These are phyloP conservation scores for Stachybotrys chlorohalonatus DNA, from an alignment of 2,329 filamentous ascomycete species.

Conservation along the genomic window DNA sequence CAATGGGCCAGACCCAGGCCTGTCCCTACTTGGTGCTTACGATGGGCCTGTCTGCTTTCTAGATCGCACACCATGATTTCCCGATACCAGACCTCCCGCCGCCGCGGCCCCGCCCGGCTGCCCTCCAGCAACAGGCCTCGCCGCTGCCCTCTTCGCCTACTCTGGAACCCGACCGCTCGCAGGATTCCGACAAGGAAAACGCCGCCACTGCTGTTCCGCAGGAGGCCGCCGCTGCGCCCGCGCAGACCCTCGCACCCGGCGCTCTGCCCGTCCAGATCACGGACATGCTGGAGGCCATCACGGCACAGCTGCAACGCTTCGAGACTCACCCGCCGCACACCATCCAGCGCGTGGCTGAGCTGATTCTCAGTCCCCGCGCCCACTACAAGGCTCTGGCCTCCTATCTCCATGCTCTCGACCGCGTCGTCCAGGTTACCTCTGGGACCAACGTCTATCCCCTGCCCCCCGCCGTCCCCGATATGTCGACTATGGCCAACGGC, in stretches of 20 bases:
- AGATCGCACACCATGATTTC: slow-evolving; percentile 73
- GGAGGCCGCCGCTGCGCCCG: slow-evolving; percentile 24
- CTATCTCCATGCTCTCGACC: slow-evolving; percentile 84
- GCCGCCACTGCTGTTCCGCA: slow-evolving; percentile 28
- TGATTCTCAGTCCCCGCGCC: slow-evolving; percentile 63
- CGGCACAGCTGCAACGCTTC: slow-evolving; percentile 59
- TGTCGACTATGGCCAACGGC: slow-evolving; percentile 55
- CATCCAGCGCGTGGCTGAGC: slow-evolving; percentile 82
- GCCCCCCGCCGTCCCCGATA: slow-evolving; percentile 54
- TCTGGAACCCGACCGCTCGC: slow-evolving; percentile 32
- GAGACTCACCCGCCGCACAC: slow-evolving; percentile 75
- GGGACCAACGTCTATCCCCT: slow-evolving; percentile 74
- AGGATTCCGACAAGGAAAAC: slow-evolving; percentile 63
- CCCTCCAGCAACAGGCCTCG: slow-evolving; percentile 31
- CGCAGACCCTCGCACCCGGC: slow-evolving; percentile 23
- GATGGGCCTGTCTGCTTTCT: neutral
- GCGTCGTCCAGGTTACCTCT: slow-evolving; percentile 84
- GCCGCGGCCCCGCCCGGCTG: slow-evolving; percentile 24
- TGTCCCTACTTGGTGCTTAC: neutral
- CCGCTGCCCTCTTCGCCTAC: slow-evolving; percentile 35
- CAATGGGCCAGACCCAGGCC: neutral
- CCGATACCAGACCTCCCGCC: slow-evolving; percentile 55
- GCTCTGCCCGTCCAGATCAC: slow-evolving; percentile 55
- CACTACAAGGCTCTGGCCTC: slow-evolving; percentile 77
- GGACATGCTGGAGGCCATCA: slow-evolving; percentile 53